Evolutionary conservation across 306 rosid genomes (phyloP), one percentile per base, ranked within the genome.

Genomic region (Dryas octopetala): DNA sequence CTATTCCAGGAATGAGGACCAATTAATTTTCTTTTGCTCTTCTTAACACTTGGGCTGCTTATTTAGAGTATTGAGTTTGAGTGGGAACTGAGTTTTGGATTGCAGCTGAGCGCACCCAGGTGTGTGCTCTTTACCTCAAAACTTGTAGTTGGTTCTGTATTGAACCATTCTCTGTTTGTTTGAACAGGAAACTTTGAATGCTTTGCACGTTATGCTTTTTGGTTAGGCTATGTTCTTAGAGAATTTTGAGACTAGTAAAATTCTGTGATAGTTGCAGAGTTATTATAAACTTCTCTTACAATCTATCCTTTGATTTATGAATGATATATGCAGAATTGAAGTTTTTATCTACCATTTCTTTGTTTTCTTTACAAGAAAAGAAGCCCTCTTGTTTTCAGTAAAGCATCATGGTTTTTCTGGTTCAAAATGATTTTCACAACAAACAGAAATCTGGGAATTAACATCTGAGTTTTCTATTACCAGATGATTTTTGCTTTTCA

Each of bases 81-180:
- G 55, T 70, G 60, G 52, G 41, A 26, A 70, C 26, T 51, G 74
- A 50, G 50, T 47, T 62, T 49, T 60, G 72, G 57, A 65, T 58
- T 55, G 23, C 64, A 70, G 51, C 73, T 57, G 46, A 49, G 7
- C 23, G 23, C 48, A 71, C 38, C n/a, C 71, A 66, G 81, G 54
- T 81, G 60, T 62, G 19, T 32, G 10, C 5, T 15, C 43, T 53
- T 54, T 16, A 55, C 4, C 32, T 71, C 19, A 16, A n/a, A 43
- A 16, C 55, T 67, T n/a, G 10, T 68, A 23, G 75, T 16, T 43
- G 16, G 28, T 50, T 73, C 19, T 43, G 9, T 68, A 15, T 63
- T 28, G n/a, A 50, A 51, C 16, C 17, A 52, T 51, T 66, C 67
- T 28, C 58, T 16, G 38, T 23, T 46, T 49, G 70, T 9, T 51